Percentiles rank a stretch among this genome's conserved stretches.
These are phyloP conservation scores for Sporothrix protearum DNA, from an alignment of 2,329 filamentous ascomycete species.

Conservation along the genomic window DNA sequence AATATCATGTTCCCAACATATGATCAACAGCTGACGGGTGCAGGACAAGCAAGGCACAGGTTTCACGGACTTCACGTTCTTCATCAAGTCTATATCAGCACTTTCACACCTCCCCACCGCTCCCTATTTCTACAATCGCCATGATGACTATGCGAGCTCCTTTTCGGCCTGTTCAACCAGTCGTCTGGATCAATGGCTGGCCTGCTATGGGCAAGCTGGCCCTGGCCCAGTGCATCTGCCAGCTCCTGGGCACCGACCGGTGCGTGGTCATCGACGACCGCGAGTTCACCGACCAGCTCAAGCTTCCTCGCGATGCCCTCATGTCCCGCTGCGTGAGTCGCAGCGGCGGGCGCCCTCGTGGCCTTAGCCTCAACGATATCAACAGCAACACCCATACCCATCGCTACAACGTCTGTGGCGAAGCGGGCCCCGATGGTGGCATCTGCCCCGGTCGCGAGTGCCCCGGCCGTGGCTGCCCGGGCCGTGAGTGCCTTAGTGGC, in stretches of 20 bases:
- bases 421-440: not conserved
- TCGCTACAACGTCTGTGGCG: not conserved
- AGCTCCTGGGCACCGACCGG: conserved; percentile 34
- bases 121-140: not conserved
- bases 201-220: conserved; percentile 36
- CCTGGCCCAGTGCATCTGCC: conserved; percentile 35
- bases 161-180: conserved; percentile 26
- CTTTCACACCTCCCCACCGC: not conserved
- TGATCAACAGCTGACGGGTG: not conserved
- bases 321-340: conserved; percentile 11
- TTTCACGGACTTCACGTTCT: not conserved
- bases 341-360: not conserved
- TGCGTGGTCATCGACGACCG: conserved; percentile 32
- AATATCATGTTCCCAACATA: not conserved
- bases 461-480: not conserved
- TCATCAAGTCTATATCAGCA: not conserved
- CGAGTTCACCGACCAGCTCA: conserved; percentile 25
- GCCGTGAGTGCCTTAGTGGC: not conserved
- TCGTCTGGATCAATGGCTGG: conserved; percentile 38
- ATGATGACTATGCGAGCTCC: not conserved
- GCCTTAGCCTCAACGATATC: not conserved
- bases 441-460: not conserved
- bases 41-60: not conserved
- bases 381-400: not conserved
- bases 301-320: conserved; percentile 19